Evolutionary conservation across 257 asterid genomes (phyloP).

Genomic region (Datura wrightii): DNA sequence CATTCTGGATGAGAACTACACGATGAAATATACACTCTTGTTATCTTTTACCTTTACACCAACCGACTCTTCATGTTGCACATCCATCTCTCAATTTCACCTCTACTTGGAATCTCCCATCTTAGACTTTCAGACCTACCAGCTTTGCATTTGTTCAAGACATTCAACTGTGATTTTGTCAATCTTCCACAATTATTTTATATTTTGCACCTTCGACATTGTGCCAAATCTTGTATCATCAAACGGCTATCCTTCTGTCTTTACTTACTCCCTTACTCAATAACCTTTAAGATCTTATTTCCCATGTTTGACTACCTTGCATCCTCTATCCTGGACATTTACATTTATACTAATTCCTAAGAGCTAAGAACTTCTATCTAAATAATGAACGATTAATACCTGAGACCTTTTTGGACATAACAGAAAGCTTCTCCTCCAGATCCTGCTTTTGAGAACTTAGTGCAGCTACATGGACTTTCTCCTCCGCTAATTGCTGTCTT

Average conservation of each 20-base stretch:
- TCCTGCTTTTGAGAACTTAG: conserved; percentile 75
- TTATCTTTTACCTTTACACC: not conserved
- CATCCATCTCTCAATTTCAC: not conserved
- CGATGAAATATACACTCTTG: not conserved
- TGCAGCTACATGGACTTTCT: conserved; percentile 65
- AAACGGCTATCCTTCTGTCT: not conserved
- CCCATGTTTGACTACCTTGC: not conserved
- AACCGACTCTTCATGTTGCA: not conserved
- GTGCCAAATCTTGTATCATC: not conserved
- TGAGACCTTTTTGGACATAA: conserved; percentile 58
- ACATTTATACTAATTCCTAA: conserved; percentile 12
- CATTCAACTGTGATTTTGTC: not conserved
- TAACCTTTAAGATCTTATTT: not conserved
- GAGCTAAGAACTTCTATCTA: conserved; percentile 29
- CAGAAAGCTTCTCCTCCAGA: conserved; percentile 81
- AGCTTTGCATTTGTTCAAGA: not conserved
- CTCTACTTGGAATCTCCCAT: not conserved
- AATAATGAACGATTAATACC: conserved; percentile 46
- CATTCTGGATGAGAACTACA: not conserved
- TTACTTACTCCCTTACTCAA: conserved; percentile 6
- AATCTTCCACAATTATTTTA: not conserved
- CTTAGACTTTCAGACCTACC: not conserved
- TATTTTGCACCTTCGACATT: not conserved
- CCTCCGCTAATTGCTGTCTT: conserved; percentile 69
- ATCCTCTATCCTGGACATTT: conserved; percentile 6